phyloP scores from a whole-genome alignment of 306 rosid genomes.

The Nissolia schottii region DNA sequence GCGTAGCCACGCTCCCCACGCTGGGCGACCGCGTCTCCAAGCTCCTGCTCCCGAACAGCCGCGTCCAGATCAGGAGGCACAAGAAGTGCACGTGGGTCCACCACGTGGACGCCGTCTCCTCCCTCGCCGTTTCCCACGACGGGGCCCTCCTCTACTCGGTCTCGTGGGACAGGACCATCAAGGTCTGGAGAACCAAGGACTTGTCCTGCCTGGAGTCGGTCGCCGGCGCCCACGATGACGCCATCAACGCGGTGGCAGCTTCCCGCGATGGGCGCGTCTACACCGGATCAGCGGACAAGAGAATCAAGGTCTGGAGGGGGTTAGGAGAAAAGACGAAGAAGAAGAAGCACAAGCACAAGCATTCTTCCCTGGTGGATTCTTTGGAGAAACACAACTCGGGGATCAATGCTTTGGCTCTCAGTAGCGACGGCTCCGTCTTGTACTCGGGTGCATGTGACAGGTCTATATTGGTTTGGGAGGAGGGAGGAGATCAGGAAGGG shows the following conservation, averaged over 20 bases:
- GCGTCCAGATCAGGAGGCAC: constrained; percentile 75
- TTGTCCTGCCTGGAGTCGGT: constrained; percentile 80
- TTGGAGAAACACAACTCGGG: constrained; percentile 77
- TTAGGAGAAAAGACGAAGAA: constrained; percentile 43
- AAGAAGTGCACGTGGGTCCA: constrained; percentile 86
- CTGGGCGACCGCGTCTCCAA: constrained; percentile 57
- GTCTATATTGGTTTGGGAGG: constrained; percentile 71
- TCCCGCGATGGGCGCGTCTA: constrained; percentile 61
- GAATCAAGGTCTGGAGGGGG: constrained; percentile 65
- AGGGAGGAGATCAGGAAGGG: constrained; percentile 28
- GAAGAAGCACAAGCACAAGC: constrained; percentile 7
- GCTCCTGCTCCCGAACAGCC: constrained; percentile 59
- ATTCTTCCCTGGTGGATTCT: constrained; percentile 39
- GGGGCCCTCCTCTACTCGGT: constrained; percentile 65
- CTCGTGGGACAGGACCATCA: constrained; percentile 89
- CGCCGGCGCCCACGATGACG: constrained; percentile 73
- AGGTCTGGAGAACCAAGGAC: constrained; percentile 73
- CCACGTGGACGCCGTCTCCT: constrained; percentile 84
- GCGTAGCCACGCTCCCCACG: constrained; percentile 77
- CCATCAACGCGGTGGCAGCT: constrained; percentile 67
- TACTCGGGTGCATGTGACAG: constrained; percentile 90
- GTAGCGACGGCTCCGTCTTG: constrained; percentile 49
- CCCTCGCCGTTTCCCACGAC: constrained; percentile 68
- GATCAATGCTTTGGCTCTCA: constrained; percentile 72
- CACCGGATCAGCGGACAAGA: constrained; percentile 88